These are phyloP conservation scores for Gentiana dahurica DNA, from an alignment of 257 asterid species.

Conservation along the genomic window DNA sequence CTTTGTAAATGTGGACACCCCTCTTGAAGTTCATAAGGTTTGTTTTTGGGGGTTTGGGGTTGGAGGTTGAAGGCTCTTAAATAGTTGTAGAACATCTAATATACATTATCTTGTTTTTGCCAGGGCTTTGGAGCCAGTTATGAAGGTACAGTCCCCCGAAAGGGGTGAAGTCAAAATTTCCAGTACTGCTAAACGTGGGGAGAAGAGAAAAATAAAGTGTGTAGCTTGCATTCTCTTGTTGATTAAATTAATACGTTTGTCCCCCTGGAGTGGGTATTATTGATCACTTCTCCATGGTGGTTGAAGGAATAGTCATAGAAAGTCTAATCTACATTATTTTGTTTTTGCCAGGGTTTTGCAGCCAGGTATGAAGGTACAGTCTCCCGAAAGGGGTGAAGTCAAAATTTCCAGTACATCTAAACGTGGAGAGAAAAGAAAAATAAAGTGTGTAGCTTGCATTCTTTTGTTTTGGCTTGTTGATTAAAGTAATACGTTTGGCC, in stretches of 20 bases:
- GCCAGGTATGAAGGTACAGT: constrained; percentile 37
- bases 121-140: constrained; percentile 50
- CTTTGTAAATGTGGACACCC: too few relatives aligned
- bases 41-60: too few relatives aligned
- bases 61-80: too few relatives aligned
- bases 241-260: background rate
- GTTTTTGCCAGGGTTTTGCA: constrained; percentile 42
- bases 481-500: background rate
- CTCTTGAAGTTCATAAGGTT: too few relatives aligned
- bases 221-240: constrained; percentile 20
- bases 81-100: background rate
- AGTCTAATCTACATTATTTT: constrained; percentile 1
- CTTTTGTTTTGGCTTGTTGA: constrained; percentile 3
- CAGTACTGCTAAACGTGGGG: constrained; percentile 36
- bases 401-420: constrained; percentile 29
- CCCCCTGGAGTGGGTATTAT: background rate
- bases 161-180: constrained; percentile 28
- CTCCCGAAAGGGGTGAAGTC: constrained; percentile 32
- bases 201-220: constrained; percentile 74
- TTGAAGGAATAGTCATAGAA: background rate
- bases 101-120: constrained; percentile 12
- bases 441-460: constrained; percentile 44
- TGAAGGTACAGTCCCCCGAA: constrained; percentile 33
- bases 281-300: background rate
- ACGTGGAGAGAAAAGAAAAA: constrained; percentile 65